Evolutionary conservation across 495 filamentous ascomycete genomes (phyloP), one percentile per base, ranked within the genome.

Genomic region (Aspergillus diversus): DNA sequence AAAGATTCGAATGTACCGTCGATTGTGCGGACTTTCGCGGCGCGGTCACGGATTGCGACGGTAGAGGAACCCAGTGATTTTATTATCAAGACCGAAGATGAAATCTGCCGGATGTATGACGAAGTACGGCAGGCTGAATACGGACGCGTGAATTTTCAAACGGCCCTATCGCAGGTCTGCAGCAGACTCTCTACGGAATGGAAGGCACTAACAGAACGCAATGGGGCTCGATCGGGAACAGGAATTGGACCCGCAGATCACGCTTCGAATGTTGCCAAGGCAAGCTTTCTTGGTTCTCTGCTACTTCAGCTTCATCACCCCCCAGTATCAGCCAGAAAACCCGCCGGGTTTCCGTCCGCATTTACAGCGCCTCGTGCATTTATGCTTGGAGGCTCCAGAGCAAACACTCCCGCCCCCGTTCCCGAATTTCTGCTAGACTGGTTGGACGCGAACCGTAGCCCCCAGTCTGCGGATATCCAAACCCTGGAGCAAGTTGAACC

Each of bases 371-470:
- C 73, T 4, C 69, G 69, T 48, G 71, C 71, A 56, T 60, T 80
- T 65, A 63, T 73, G 50, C 63, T 72, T 61, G 70, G 70, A 39
- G 59, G 68, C 42, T 58, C 68, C 16, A 75, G 80, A 34, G 74
- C 78, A 7, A 75, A 74, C 52, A 75, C 76, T 12, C 70, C 75
- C 17, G 73, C 64, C 21, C 83, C 90, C 6, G 75, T 94, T 6
- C 91, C 93, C 13, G 86, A 87, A 64, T 80, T 92, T 33, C 77
- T 97, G 15, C 81, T 96, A 27, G 83, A 89, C 61, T 97, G 92
- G 92, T 78, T 96, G 42, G 81, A 91, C 55, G 79, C 80, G 4
- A 82, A 89, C 66, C 88, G 94, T 69, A 81, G 86, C 51, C 77
- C 88, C 32, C 87, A 86, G 63, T 73, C 74, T 21, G 76, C 81